Conservation (phyloP, 2,329 filamentous ascomycete species). For the Nectriaceae sp. region DNA sequence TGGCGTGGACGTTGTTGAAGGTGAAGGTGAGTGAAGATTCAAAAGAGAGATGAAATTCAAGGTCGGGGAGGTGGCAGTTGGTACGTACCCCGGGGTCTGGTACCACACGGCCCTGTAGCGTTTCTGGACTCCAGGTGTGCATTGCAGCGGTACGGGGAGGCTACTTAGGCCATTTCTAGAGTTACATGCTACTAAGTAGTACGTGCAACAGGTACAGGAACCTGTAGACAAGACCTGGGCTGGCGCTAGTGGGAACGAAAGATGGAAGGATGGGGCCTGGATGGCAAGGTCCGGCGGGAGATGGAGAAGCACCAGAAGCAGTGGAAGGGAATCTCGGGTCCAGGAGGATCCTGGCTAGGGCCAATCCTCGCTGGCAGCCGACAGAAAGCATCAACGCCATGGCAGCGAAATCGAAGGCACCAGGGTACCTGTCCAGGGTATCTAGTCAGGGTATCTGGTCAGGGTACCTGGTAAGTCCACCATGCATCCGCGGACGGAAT, state of each 20-base stretch:
- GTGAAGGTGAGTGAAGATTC: conserved; percentile 35
- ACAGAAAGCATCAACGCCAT: too few species aligned
- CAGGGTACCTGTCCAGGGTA: background rate
- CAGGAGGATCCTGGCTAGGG: background rate
- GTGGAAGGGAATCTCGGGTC: background rate
- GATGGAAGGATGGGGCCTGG: conserved; percentile 16
- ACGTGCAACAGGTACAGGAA: conserved; percentile 2
- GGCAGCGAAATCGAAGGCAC: background rate
- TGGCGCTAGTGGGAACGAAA: conserved; percentile 27
- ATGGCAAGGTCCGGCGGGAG: conserved; percentile 7
- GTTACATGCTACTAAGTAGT: background rate
- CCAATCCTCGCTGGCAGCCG: background rate
- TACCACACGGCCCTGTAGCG: too few species aligned
- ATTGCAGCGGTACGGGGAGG: too few species aligned
- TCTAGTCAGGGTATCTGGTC: background rate
- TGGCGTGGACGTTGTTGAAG: conserved; percentile 18
- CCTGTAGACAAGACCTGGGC: conserved; percentile 18
- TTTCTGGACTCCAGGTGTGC: too few species aligned
- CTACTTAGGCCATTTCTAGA: too few species aligned
- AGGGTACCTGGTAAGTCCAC: too few species aligned
- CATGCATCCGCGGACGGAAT: conserved; percentile 9
- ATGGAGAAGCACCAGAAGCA: background rate
- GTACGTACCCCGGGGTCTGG: conserved; percentile 27
- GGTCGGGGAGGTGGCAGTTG: conserved; percentile 30
- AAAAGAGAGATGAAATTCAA: conserved; percentile 38